These are phyloP conservation scores for Chytriomyces sp. DNA, from an alignment of 192 early-diverging fungal species.

Conservation along the genomic window DNA sequence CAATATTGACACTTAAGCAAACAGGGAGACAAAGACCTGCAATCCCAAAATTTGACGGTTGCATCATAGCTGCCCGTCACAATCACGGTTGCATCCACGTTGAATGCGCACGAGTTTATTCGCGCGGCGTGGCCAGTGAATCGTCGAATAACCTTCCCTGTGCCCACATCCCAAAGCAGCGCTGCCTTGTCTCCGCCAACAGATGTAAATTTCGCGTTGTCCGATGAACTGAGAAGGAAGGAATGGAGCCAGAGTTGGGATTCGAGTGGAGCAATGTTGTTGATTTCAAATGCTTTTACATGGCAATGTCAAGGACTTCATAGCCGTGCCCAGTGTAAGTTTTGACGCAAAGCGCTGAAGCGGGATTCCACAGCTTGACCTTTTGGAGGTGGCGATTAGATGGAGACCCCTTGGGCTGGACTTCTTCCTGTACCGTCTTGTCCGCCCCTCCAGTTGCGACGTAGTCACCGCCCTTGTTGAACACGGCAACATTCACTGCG, in stretches of 20 bases:
- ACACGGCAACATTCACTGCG: conserved; percentile 69
- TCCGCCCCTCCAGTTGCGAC: conserved; percentile 81
- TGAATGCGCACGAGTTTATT: conserved; percentile 85
- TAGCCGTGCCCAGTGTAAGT: conserved; percentile 86
- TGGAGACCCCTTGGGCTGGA: background rate
- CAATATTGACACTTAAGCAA: too few relatives aligned
- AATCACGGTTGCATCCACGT: conserved; percentile 74
- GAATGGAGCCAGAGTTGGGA: conserved; percentile 4
- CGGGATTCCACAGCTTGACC: conserved; percentile 55
- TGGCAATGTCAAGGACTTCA: conserved; percentile 72
- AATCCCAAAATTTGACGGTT: conserved; percentile 80
- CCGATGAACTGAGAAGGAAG: conserved; percentile 33
- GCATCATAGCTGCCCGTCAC: conserved; percentile 83
- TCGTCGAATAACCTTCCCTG: conserved; percentile 72
- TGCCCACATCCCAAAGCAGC: conserved; percentile 85
- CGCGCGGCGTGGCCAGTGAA: conserved; percentile 82
- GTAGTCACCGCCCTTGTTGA: conserved; percentile 79
- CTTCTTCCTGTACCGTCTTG: conserved; percentile 55
- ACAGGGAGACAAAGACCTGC: conserved; percentile 49
- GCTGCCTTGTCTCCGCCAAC: conserved; percentile 83
- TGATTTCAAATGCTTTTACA: conserved; percentile 54
- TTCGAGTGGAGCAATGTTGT: background rate
- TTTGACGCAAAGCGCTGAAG: conserved; percentile 71
- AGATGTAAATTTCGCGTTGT: conserved; percentile 70
- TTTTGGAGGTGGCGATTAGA: background rate